phyloP scores from a whole-genome alignment of 2,329 filamentous ascomycete species.

The Metarhizium guizhouense region DNA sequence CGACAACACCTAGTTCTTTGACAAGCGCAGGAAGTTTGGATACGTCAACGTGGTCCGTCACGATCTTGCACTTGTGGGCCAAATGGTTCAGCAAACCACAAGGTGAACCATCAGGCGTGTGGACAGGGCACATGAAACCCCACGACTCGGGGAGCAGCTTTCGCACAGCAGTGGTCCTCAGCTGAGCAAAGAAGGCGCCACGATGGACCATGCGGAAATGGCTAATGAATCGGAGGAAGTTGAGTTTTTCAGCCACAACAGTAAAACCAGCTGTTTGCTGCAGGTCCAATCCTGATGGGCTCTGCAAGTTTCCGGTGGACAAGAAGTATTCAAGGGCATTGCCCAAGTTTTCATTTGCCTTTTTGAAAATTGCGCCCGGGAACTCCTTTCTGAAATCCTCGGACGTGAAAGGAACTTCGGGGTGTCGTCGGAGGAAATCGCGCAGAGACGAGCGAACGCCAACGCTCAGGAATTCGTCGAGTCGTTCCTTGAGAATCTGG shows the following conservation, averaged over 20 bases:
- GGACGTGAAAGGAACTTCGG: conserved; percentile 66
- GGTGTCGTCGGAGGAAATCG: conserved; percentile 46
- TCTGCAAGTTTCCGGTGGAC: conserved; percentile 88
- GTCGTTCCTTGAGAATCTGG: conserved; percentile 87
- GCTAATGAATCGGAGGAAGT: conserved; percentile 96
- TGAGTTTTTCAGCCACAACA: conserved; percentile 96
- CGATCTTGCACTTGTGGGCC: conserved; percentile 86
- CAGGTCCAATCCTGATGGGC: conserved; percentile 83
- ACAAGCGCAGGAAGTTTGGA: conserved; percentile 67
- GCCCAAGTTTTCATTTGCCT: conserved; percentile 82
- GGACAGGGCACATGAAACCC: conserved; percentile 95
- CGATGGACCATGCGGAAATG: conserved; percentile 99
- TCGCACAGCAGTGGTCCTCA: conserved; percentile 94
- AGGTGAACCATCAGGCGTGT: conserved; percentile 92
- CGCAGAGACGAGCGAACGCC: conserved; percentile 42
- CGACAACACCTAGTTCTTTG: conserved; percentile 69
- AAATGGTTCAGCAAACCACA: conserved; percentile 94
- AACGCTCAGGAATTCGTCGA: conserved; percentile 75
- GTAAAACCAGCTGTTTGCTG: conserved; percentile 94
- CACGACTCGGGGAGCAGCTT: conserved; percentile 94
- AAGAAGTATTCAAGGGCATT: conserved; percentile 88
- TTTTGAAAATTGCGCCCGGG: conserved; percentile 64
- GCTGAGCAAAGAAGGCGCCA: conserved; percentile 95
- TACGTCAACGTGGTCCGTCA: conserved; percentile 65
- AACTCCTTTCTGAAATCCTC: conserved; percentile 75